Percentiles rank a stretch among this genome's conserved stretches.
Conservation (phyloP, 805 yeast species). For the Yamadazyma akitaensis region DNA sequence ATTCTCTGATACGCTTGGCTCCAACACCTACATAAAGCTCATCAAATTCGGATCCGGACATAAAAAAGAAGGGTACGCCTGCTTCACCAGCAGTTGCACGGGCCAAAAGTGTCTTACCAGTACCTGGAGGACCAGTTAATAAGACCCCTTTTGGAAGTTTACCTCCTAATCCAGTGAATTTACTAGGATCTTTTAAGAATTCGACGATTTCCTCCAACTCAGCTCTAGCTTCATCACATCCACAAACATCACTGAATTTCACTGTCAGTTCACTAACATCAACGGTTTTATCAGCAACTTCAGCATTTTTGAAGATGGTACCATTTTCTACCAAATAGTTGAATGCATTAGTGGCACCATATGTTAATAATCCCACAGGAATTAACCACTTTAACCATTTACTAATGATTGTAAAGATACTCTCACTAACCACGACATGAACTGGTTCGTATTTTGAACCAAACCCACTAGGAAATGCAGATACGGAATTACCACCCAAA, state of each 20-base stretch:
- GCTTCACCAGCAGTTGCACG: constrained; percentile 99
- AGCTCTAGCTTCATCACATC: constrained; percentile 97
- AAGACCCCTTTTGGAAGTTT: constrained; percentile 96
- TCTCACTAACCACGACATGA: constrained; percentile 90
- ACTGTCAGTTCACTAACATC: constrained; percentile 85
- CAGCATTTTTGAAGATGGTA: constrained; percentile 71
- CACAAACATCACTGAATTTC: constrained; percentile 88
- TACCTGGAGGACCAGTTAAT: constrained; percentile 98
- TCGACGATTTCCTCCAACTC: constrained; percentile 98
- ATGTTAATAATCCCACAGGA: constrained; percentile 74
- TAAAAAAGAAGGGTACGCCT: constrained; percentile 96
- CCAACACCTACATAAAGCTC: constrained; percentile 99
- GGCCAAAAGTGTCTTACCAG: constrained; percentile 95
- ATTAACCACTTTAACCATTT: constrained; percentile 88
- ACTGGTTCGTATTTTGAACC: constrained; percentile 82
- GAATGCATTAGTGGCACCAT: constrained; percentile 76
- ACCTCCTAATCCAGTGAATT: constrained; percentile 95
- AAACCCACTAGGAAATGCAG: constrained; percentile 30
- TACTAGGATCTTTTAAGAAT: constrained; percentile 91
- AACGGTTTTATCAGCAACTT: constrained; percentile 71
- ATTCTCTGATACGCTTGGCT: constrained; percentile 94
- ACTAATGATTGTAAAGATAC: constrained; percentile 70
- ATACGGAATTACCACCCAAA: not conserved
- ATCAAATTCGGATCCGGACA: constrained; percentile 98
- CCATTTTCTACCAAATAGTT: constrained; percentile 80